These are phyloP conservation scores for Coemansia sp. DNA, from an alignment of 371 early-diverging fungal genomes.

Conservation along the genomic window DNA sequence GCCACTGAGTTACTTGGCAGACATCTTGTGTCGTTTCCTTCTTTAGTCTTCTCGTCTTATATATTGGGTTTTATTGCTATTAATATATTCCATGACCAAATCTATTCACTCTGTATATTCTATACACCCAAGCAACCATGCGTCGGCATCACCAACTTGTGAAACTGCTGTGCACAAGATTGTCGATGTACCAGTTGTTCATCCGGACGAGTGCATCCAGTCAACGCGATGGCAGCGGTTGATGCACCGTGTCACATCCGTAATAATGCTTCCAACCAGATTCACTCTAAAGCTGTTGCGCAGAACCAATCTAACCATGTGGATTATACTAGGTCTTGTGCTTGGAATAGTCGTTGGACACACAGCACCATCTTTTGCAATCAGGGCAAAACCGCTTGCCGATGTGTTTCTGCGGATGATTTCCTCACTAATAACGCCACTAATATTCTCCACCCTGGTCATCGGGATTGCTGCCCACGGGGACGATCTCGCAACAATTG, in stretches of 20 bases:
- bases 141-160: no score
- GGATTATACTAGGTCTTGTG: neutral
- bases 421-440: neutral
- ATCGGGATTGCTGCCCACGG: neutral
- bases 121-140: no score
- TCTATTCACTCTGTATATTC: no score
- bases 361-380: neutral
- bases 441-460: constrained; percentile 1
- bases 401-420: neutral
- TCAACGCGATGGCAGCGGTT: neutral
- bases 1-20: no score
- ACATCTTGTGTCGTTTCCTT: no score
- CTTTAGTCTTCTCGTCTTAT: no score
- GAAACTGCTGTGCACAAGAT: no score
- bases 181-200: no score
- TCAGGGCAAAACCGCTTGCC: neutral
- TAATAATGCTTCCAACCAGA: neutral
- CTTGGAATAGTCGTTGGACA: neutral
- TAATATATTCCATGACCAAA: no score
- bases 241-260: neutral
- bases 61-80: no score
- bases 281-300: neutral
- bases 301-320: neutral
- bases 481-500: neutral
- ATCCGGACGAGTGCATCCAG: no score